These are phyloP conservation scores for Cylindricascospora bacillispora DNA, from an alignment of 1,139 yeast genomes.

Conservation along the genomic window DNA sequence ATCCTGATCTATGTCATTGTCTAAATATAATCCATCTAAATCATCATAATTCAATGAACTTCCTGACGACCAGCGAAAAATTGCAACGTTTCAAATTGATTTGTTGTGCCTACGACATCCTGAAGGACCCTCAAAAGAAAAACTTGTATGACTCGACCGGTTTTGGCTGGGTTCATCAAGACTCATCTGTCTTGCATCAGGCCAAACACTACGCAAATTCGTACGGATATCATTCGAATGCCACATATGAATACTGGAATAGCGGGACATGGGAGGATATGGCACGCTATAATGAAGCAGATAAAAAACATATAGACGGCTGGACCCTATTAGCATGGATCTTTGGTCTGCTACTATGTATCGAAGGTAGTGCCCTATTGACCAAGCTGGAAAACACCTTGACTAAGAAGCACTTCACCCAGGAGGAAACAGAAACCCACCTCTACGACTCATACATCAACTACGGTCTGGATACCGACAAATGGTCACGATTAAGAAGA, in stretches of 20 bases:
- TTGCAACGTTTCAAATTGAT: constrained; percentile 54
- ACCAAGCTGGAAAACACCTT: constrained; percentile 23
- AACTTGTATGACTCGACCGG: constrained; percentile 33
- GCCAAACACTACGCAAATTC: constrained; percentile 15
- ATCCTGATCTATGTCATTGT: constrained; percentile 55
- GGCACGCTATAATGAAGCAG: constrained; percentile 12
- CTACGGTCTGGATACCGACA: constrained; percentile 41
- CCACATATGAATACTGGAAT: constrained; percentile 35
- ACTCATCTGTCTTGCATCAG: too few species aligned
- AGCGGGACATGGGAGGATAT: constrained; percentile 68
- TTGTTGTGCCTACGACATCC: constrained; percentile 60
- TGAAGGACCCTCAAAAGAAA: constrained; percentile 43
- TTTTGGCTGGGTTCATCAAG: constrained; percentile 32
- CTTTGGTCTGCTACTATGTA: constrained; percentile 19
- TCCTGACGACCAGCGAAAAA: constrained; percentile 31
- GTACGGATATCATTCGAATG: constrained; percentile 20
- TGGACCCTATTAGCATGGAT: constrained; percentile 18
- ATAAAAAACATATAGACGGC: constrained; percentile 18
- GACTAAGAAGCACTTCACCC: constrained; percentile 23
- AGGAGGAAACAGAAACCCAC: constrained; percentile 37
- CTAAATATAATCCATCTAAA: constrained; percentile 15
- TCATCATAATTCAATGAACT: constrained; percentile 1
- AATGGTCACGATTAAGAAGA: constrained; percentile 40
- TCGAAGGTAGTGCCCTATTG: constrained; percentile 31
- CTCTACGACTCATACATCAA: constrained; percentile 38